A percentile compares a stretch with the other conserved stretches of the same genome.
Evolutionary conservation across 2,329 filamentous ascomycete species (phyloP).

Genomic region (Fusarium heterosporum): DNA sequence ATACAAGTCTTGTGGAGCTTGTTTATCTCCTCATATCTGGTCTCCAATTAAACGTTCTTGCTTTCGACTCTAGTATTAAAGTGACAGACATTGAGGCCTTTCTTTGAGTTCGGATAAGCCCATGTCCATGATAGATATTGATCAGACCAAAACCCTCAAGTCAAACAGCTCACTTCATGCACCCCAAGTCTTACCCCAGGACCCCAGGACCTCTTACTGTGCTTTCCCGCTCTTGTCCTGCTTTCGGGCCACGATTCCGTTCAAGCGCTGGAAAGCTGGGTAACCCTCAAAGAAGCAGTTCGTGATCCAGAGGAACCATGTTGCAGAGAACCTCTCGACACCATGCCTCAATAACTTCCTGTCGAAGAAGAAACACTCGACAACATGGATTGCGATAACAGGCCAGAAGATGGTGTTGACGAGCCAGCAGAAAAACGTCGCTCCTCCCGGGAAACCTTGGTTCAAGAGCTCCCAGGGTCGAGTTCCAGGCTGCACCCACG

Average conservation of each 20-base stretch:
- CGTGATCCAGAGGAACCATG: constrained; percentile 68
- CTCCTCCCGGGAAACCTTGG: constrained; percentile 66
- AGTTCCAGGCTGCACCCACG: constrained; percentile 65
- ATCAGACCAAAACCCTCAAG: background rate
- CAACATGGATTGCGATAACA: constrained; percentile 72
- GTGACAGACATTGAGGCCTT: too few relatives aligned
- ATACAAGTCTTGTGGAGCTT: too few relatives aligned
- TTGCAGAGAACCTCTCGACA: constrained; percentile 56
- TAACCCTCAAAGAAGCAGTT: constrained; percentile 67
- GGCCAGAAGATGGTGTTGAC: constrained; percentile 68
- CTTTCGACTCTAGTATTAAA: too few relatives aligned
- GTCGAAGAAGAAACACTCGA: constrained; percentile 70
- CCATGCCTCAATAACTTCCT: constrained; percentile 60
- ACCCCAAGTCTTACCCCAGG: background rate
- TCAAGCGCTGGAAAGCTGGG: constrained; percentile 63
- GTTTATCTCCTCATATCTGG: too few relatives aligned
- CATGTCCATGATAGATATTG: too few relatives aligned
- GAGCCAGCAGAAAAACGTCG: constrained; percentile 67
- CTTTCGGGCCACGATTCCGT: constrained; percentile 60
- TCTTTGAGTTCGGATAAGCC: too few relatives aligned
- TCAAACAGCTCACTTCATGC: background rate
- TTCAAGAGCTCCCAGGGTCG: constrained; percentile 63
- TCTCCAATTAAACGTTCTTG: too few relatives aligned
- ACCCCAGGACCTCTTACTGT: constrained; percentile 5
- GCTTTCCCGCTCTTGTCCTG: constrained; percentile 53